Evolutionary conservation across 2,329 filamentous ascomycete species (phyloP).

Genomic region (Daldinia eschscholtzii): DNA sequence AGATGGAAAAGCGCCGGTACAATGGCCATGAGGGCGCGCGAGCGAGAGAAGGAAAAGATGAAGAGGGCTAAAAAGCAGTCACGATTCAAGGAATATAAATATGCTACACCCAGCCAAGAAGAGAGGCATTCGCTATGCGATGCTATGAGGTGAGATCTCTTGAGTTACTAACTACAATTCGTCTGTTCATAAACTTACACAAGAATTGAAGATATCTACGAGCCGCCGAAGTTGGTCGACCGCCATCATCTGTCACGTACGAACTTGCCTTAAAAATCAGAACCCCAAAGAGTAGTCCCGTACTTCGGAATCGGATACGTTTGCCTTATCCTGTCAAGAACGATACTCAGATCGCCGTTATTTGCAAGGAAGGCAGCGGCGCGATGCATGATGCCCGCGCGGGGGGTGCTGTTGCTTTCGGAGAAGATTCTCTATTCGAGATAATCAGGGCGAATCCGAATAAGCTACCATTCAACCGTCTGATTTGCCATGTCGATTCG

Average conservation of each 20-base stretch:
- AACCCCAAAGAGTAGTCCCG: slow-evolving; percentile 85
- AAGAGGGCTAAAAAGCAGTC: slow-evolving; percentile 74
- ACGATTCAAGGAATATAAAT: slow-evolving; percentile 73
- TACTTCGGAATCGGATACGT: slow-evolving; percentile 87
- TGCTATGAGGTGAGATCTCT: slow-evolving; percentile 80
- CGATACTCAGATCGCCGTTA: slow-evolving; percentile 88
- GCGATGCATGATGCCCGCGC: slow-evolving; percentile 79
- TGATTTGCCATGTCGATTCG: slow-evolving; percentile 86
- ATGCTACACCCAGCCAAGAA: slow-evolving; percentile 71
- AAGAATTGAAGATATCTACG: slow-evolving; percentile 78
- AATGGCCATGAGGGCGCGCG: slow-evolving; percentile 54
- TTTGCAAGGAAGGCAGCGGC: slow-evolving; percentile 85
- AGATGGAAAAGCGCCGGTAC: slow-evolving; percentile 57
- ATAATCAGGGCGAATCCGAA: slow-evolving; percentile 75
- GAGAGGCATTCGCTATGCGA: slow-evolving; percentile 87
- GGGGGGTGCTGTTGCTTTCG: slow-evolving; percentile 85
- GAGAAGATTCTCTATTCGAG: slow-evolving; percentile 88
- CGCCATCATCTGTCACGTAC: slow-evolving; percentile 83
- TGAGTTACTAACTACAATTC: neutral
- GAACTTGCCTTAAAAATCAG: slow-evolving; percentile 87
- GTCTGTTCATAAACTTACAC: slow-evolving; percentile 22
- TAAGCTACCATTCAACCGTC: slow-evolving; percentile 87
- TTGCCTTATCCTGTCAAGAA: slow-evolving; percentile 92
- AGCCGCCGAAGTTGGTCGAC: slow-evolving; percentile 88
- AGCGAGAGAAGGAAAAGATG: slow-evolving; percentile 64